Conservation (phyloP, 495 filamentous ascomycete genomes). For the Aspergillus panamensis region DNA sequence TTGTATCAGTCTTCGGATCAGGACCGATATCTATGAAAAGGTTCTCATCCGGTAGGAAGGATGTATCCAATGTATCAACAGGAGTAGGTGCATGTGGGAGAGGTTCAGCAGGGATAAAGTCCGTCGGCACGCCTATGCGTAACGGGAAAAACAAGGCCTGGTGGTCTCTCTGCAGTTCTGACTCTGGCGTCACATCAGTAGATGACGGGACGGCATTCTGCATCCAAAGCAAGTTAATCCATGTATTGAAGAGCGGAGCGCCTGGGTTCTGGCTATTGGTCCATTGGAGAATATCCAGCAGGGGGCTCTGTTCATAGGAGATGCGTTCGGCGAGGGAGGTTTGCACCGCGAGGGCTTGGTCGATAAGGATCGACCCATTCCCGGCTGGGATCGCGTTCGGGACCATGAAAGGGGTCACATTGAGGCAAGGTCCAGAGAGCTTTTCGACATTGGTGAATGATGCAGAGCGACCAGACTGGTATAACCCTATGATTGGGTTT, state of each 20-base stretch:
- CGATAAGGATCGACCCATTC: neutral
- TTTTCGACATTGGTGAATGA: slow-evolving; percentile 23
- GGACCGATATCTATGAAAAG: slow-evolving; percentile 32
- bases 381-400: slow-evolving; percentile 2
- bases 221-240: slow-evolving; percentile 36
- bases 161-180: neutral
- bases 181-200: slow-evolving; percentile 7
- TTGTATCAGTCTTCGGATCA: slow-evolving; percentile 23
- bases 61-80: slow-evolving; percentile 25
- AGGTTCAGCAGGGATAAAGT: slow-evolving; percentile 22
- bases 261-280: slow-evolving; percentile 7
- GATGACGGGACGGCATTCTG: slow-evolving; percentile 18
- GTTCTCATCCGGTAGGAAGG: slow-evolving; percentile 25
- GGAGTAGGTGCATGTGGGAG: slow-evolving; percentile 15
- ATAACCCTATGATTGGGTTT: slow-evolving; percentile 32
- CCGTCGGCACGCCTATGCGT: slow-evolving; percentile 26
- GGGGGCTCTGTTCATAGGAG: slow-evolving; percentile 31
- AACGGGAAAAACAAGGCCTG: slow-evolving; percentile 20
- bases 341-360: slow-evolving; percentile 23
- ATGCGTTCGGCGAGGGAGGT: slow-evolving; percentile 28
- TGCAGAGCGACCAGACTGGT: slow-evolving; percentile 33
- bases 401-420: slow-evolving; percentile 28
- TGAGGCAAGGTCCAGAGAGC: slow-evolving; percentile 29
- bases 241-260: slow-evolving; percentile 31
- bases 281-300: slow-evolving; percentile 26